Conservation (phyloP, 345 rosid species). For the Syzygium jambos region DNA sequence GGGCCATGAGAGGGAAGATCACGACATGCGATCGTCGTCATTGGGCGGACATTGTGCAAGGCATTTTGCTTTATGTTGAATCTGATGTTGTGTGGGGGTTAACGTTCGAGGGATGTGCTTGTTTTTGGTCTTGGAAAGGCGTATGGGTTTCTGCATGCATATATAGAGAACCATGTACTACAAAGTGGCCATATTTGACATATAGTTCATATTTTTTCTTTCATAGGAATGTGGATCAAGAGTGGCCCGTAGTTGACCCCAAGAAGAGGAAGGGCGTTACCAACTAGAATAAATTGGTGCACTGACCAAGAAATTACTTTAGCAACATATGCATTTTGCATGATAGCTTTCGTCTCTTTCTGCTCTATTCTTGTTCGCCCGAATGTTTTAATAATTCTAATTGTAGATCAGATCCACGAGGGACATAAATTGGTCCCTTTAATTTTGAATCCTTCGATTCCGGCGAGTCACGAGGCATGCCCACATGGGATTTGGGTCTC, state of each 20-base stretch:
- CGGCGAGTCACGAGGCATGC: not conserved
- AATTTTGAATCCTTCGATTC: not conserved
- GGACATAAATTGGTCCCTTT: not conserved
- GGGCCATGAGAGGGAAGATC: slow-evolving; percentile 31
- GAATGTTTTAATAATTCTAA: not conserved
- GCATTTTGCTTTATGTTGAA: not conserved
- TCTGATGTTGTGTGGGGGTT: not conserved
- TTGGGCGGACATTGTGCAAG: not conserved
- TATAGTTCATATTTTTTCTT: not conserved
- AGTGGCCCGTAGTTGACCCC: not conserved
- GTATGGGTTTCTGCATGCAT: not conserved
- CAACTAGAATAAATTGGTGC: not conserved
- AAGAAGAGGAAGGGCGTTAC: not conserved
- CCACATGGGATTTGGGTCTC: not conserved
- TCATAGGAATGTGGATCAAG: not conserved
- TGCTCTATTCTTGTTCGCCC: not conserved
- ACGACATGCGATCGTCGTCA: slow-evolving; percentile 4
- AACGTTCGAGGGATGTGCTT: not conserved
- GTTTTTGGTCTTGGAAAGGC: not conserved
- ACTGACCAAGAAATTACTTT: not conserved
- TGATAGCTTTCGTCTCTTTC: not conserved
- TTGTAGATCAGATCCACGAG: not conserved
- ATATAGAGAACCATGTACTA: not conserved
- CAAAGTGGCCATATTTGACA: not conserved
- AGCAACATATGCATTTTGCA: not conserved